Conservation (phyloP, 768 basidiomycete species). For the Suillus bovinus region DNA sequence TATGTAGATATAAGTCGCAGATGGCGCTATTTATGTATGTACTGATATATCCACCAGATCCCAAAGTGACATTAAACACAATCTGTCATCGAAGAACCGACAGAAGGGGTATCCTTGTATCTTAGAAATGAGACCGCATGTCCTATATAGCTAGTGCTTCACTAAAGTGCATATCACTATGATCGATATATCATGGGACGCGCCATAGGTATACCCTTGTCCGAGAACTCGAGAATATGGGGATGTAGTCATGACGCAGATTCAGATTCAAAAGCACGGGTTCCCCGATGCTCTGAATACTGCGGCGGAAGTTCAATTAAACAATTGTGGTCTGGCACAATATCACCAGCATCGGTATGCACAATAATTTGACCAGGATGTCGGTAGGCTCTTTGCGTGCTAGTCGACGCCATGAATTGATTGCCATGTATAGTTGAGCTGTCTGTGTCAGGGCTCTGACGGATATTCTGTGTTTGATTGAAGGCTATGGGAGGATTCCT, state of each 20-base stretch:
- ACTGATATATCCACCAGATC: too few relatives aligned
- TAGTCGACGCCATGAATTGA: conserved; percentile 34
- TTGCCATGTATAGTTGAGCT: conserved; percentile 16
- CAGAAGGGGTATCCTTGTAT: too few relatives aligned
- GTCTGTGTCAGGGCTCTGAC: conserved; percentile 17
- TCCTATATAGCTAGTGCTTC: not conserved
- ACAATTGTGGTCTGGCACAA: conserved; percentile 42
- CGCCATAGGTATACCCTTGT: not conserved
- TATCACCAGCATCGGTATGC: conserved; percentile 71
- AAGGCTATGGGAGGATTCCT: not conserved
- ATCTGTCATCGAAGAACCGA: too few relatives aligned
- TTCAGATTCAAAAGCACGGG: conserved; percentile 1
- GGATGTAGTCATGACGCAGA: not conserved
- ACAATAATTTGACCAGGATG: conserved; percentile 57
- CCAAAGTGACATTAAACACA: too few relatives aligned
- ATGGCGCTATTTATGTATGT: too few relatives aligned
- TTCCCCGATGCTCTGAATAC: conserved; percentile 53
- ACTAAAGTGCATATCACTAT: too few relatives aligned
- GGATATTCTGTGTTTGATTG: conserved; percentile 12
- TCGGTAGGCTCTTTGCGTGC: conserved; percentile 50
- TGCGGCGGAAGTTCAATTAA: conserved; percentile 77
- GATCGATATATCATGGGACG: too few relatives aligned
- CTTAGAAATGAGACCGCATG: not conserved
- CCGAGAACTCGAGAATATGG: not conserved
- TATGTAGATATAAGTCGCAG: too few relatives aligned